Conservation (phyloP, 805 yeast species). For the Schwanniomyces polymorphus region DNA sequence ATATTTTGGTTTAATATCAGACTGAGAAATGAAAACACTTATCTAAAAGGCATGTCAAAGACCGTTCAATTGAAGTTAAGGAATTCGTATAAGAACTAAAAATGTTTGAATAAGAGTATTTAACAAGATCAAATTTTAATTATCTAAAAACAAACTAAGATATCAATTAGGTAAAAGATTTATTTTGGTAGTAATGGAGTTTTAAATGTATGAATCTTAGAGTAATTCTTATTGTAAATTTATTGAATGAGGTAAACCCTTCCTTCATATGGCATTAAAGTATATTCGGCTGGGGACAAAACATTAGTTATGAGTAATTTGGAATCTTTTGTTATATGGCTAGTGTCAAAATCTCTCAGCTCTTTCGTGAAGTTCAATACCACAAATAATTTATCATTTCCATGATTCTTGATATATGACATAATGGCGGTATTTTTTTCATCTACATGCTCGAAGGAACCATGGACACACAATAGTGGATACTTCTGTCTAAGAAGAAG, state of each 20-base stretch:
- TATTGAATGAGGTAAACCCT: slow-evolving; percentile 25
- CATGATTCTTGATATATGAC: slow-evolving; percentile 38
- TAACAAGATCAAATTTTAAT: no score
- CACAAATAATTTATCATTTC: slow-evolving; percentile 30
- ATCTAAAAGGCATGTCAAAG: no score
- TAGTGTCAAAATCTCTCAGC: slow-evolving; percentile 25
- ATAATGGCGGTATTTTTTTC: slow-evolving; percentile 41
- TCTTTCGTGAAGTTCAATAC: slow-evolving; percentile 45
- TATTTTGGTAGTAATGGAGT: no score
- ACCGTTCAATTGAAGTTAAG: no score
- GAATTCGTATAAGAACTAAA: no score
- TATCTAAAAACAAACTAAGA: no score
- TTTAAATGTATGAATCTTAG: no score
- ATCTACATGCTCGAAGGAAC: slow-evolving; percentile 46
- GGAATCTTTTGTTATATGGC: slow-evolving; percentile 23
- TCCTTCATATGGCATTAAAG: slow-evolving; percentile 46
- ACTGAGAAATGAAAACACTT: no score
- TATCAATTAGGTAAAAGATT: no score
- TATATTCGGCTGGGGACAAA: slow-evolving; percentile 16
- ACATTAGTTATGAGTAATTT: slow-evolving; percentile 33
- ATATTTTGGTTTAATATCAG: no score
- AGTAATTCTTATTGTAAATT: no score
- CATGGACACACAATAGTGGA: slow-evolving; percentile 47
- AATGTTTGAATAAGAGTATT: no score
- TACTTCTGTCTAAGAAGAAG: slow-evolving; percentile 43